A percentile compares a stretch with the other conserved stretches of the same genome.
Conservation (phyloP, 345 rosid genomes). For the Arabis alpina region DNA sequence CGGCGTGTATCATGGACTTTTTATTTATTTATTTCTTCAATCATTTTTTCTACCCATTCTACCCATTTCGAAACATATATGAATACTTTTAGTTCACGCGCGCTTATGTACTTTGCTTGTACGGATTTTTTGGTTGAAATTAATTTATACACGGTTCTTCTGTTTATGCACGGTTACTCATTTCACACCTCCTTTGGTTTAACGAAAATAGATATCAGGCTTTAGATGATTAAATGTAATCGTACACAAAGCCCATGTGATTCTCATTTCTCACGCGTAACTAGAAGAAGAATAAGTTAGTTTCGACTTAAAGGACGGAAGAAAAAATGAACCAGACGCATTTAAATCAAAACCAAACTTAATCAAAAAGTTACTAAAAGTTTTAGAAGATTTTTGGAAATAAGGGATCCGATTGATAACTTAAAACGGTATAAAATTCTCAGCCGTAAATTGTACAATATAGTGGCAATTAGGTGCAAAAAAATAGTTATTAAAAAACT, state of each 20-base stretch:
- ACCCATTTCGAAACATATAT: constrained; percentile 34
- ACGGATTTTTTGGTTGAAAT: constrained; percentile 24
- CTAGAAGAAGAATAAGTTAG: neutral
- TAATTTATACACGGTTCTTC: neutral
- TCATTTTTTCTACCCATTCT: neutral
- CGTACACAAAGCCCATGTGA: constrained; percentile 8
- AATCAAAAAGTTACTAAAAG: neutral
- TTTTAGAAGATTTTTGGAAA: neutral
- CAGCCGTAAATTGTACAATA: no score
- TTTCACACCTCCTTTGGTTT: neutral
- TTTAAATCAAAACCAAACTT: neutral
- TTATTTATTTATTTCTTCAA: neutral
- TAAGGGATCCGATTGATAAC: no score
- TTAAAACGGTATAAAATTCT: no score
- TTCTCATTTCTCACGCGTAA: constrained; percentile 1
- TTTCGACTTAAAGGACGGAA: neutral
- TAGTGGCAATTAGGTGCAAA: no score
- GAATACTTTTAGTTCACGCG: constrained; percentile 40
- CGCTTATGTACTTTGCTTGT: constrained; percentile 28
- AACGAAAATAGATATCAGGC: neutral
- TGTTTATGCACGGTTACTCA: neutral
- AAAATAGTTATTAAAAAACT: no score
- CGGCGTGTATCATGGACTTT: constrained; percentile 43
- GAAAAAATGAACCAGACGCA: neutral
- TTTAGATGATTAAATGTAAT: neutral